These are phyloP conservation scores for Pyricularia sp. DNA, from an alignment of 2,329 filamentous ascomycete species.

Conservation along the genomic window DNA sequence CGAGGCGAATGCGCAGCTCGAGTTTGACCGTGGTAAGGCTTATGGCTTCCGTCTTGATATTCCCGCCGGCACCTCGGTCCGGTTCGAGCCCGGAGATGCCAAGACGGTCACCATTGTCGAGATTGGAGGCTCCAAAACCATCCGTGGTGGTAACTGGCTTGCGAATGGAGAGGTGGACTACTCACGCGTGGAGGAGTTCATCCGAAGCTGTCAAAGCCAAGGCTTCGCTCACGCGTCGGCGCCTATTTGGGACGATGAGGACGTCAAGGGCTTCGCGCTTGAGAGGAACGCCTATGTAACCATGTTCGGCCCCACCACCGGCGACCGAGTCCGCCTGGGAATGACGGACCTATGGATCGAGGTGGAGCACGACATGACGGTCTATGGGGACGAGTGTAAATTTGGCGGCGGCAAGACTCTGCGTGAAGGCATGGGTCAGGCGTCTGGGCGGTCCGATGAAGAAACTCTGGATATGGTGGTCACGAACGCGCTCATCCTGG, in stretches of 20 bases:
- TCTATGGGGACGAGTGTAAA: conserved; percentile 87
- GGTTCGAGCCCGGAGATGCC: conserved; percentile 88
- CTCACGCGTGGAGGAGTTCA: conserved; percentile 53
- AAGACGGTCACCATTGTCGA: conserved; percentile 87
- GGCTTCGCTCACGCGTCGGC: conserved; percentile 74
- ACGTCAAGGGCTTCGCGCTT: conserved; percentile 52
- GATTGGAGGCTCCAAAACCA: conserved; percentile 71
- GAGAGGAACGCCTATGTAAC: conserved; percentile 68
- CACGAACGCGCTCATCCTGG: conserved; percentile 81
- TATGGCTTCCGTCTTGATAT: conserved; percentile 88
- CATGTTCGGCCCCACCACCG: conserved; percentile 91
- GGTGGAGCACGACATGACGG: conserved; percentile 77
- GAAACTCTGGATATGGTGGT: conserved; percentile 78
- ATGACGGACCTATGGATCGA: conserved; percentile 83
- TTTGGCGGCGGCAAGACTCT: conserved; percentile 94
- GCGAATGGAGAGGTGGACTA: conserved; percentile 64
- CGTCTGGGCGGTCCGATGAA: conserved; percentile 62
- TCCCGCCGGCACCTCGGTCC: conserved; percentile 79
- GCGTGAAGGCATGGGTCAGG: conserved; percentile 92
- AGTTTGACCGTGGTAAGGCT: conserved; percentile 74
- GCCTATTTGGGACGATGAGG: conserved; percentile 26
- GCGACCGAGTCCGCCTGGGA: conserved; percentile 74
- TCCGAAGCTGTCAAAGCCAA: conserved; percentile 55
- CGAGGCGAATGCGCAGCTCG: conserved; percentile 82
- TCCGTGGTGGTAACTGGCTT: conserved; percentile 75